phyloP scores from a whole-genome alignment of 106 monocot species.

The Phalaenopsis aphrodite region DNA sequence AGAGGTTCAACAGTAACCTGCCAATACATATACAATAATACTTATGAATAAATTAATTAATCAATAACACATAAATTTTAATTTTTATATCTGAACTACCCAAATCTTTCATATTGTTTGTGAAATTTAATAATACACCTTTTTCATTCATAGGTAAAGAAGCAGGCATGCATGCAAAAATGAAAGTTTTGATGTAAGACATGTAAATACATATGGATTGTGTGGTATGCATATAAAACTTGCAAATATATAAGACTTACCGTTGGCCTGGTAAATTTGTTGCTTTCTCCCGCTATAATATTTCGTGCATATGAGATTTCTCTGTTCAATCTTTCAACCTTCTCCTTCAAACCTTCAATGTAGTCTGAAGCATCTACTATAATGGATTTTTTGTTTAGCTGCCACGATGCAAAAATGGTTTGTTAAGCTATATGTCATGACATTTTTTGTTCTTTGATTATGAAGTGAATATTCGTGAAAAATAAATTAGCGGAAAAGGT shows the following conservation, averaged over 20 bases:
- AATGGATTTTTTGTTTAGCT: conserved; percentile 72
- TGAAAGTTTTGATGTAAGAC: too few species aligned
- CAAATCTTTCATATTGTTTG: too few species aligned
- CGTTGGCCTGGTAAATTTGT: conserved; percentile 6
- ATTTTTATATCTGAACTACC: too few species aligned
- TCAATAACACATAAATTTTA: conserved; percentile 6
- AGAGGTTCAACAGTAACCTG: conserved; percentile 86
- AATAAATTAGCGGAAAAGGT: too few species aligned
- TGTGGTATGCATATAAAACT: too few species aligned
- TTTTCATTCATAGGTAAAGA: too few species aligned
- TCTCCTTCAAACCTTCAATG: conserved; percentile 82
- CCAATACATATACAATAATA: background rate
- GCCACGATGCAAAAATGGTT: background rate
- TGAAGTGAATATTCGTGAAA: too few species aligned
- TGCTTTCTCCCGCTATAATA: conserved; percentile 13
- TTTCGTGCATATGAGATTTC: conserved; percentile 44
- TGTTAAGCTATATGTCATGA: too few species aligned
- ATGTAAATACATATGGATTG: too few species aligned
- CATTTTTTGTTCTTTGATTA: too few species aligned
- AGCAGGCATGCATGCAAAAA: too few species aligned
- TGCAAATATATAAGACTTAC: conserved; percentile 16
- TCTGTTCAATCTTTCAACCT: conserved; percentile 63
- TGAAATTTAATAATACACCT: too few species aligned
- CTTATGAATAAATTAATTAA: background rate
- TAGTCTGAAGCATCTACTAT: conserved; percentile 80